phyloP scores from a whole-genome alignment of 2,329 filamentous ascomycete genomes.

The Monascus ruber region DNA sequence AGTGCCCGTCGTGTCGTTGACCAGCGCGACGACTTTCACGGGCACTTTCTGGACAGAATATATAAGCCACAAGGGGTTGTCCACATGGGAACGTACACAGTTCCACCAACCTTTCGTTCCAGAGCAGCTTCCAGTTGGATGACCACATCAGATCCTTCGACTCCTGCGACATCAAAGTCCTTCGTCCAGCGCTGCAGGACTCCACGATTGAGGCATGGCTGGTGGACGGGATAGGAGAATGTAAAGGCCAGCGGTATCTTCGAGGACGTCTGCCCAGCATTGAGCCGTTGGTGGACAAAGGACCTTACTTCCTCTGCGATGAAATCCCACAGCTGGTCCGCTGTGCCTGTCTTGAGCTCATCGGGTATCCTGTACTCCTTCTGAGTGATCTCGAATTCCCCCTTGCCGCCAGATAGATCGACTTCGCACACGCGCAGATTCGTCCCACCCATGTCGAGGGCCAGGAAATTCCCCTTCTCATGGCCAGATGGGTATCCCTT shows the following conservation, averaged over 20 bases:
- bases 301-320: constrained; percentile 71
- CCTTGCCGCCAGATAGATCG: constrained; percentile 62
- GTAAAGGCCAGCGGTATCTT: constrained; percentile 71
- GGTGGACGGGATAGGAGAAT: constrained; percentile 79
- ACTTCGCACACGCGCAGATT: constrained; percentile 84
- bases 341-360: constrained; percentile 65
- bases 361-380: constrained; percentile 79
- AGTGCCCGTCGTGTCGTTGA: constrained; percentile 92
- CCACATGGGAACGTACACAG: no score
- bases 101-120: constrained; percentile 41
- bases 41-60: constrained; percentile 52
- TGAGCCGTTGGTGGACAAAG: constrained; percentile 65
- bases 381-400: constrained; percentile 74
- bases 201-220: constrained; percentile 74
- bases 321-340: constrained; percentile 76
- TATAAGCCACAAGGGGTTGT: constrained; percentile 1
- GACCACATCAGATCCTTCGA: constrained; percentile 76
- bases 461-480: constrained; percentile 69
- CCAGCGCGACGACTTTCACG: constrained; percentile 72
- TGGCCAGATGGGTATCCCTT: constrained; percentile 68
- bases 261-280: constrained; percentile 26
- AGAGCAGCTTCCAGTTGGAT: constrained; percentile 69
- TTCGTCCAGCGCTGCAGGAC: constrained; percentile 86
- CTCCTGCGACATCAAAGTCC: constrained; percentile 77
- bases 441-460: constrained; percentile 83